Evolutionary conservation across 2,329 filamentous ascomycete genomes (phyloP), one percentile per base, ranked within the genome.

Genomic region (Aspergillus puulaauensis): DNA sequence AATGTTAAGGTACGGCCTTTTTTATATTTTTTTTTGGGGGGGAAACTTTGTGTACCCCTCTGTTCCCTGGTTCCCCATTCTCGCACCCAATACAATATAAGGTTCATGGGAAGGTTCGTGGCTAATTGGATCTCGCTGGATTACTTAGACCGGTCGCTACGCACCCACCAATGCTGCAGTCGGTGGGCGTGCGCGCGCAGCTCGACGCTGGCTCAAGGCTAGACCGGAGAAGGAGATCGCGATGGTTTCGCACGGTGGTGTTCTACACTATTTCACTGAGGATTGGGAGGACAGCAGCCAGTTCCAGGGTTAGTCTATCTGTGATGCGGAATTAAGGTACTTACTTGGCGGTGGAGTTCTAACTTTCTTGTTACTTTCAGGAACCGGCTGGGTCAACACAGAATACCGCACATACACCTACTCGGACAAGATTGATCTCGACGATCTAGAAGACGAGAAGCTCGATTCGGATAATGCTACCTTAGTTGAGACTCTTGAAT

Each of bases 201-300:
- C 86, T 6, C 79, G 90, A 44, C 66, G 77, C 12, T 86, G 83
- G 75, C 71, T 95, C 59, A 76, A 76, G 65, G 68, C 62, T 9
- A 68, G 78, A 23, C 75, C 76, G 4, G 82, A 85, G 65, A 86
- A 90, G 66, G 83, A 93, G 65, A 83, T 96, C 27, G 85, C 88
- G 0, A 81, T 92, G 2, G 90, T 96, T 7, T 89, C 90, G 3
- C 92, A 96, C 67, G 92, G 92, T 2, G 90, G 89, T 1, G 90
- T 93, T 65, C 71, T 96, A 66, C 92, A 96, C 72, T 96, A 91
- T 67, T 77, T 96, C 61, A 95, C 90, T 0, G 85, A 92, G 64
- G 91, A 96, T 68, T 96, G 87, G 85, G 80, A 85, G 54, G 89
- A 86, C 43, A 82, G 66, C 66, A 79, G 77, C 48, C 70, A 73